A percentile compares a stretch with the other conserved stretches of the same genome.
Conservation (phyloP, 768 basidiomycete species). For the Rhodocollybia butyracea region DNA sequence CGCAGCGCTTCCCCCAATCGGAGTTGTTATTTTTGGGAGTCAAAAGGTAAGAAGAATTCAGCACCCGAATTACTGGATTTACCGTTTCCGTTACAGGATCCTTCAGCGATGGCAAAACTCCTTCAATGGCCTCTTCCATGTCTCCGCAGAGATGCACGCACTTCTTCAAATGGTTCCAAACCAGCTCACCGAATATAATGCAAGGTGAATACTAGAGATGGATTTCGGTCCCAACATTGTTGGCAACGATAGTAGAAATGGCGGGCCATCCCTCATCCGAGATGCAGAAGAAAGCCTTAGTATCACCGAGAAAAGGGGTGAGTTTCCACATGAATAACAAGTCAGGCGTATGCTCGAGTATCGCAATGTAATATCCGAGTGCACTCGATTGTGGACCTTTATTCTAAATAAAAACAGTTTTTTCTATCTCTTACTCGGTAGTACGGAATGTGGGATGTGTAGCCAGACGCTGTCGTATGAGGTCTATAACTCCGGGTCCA, state of each 20-base stretch:
- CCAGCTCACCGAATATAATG: too few species aligned
- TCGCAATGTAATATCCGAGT: too few species aligned
- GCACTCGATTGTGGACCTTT: too few species aligned
- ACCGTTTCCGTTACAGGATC: not conserved
- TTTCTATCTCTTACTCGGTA: not conserved
- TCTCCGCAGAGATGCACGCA: too few species aligned
- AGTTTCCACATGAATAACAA: not conserved
- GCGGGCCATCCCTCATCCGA: not conserved
- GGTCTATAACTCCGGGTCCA: constrained; percentile 50
- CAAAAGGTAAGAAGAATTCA: not conserved
- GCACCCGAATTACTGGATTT: not conserved
- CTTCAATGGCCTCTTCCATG: not conserved
- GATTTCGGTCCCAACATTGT: not conserved
- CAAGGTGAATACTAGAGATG: not conserved
- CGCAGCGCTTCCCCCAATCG: not conserved
- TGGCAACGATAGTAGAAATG: not conserved
- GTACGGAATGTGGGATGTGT: not conserved
- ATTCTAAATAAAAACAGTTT: too few species aligned
- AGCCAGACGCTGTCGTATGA: constrained; percentile 56
- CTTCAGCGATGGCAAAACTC: not conserved
- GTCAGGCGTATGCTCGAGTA: not conserved
- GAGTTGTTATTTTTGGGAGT: not conserved
- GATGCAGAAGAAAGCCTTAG: not conserved
- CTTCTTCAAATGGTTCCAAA: too few species aligned
- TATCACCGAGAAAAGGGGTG: not conserved